phyloP scores from a whole-genome alignment of 2,329 filamentous ascomycete genomes.

The Apiospora malaysiana region DNA sequence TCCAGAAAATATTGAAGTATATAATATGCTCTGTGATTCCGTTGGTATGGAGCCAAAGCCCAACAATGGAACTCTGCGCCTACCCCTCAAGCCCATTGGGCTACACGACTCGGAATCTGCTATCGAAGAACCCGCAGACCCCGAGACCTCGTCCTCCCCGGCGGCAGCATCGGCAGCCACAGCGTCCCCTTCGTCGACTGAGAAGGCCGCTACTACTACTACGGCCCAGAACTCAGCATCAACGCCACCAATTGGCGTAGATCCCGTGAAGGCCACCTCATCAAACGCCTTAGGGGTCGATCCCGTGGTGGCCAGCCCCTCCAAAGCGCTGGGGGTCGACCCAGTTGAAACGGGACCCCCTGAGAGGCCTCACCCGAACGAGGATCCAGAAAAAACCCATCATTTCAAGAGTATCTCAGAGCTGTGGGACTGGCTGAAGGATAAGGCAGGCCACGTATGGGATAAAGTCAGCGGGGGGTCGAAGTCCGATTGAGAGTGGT shows the following conservation, averaged over 20 bases:
- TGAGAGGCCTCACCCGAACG: conserved; percentile 1
- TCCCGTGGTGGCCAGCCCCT: neutral
- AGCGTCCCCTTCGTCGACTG: neutral
- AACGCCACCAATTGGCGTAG: conserved; percentile 4
- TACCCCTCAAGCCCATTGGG: conserved; percentile 70
- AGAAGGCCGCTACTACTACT: neutral
- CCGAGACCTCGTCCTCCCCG: conserved; percentile 41
- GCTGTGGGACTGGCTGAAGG: conserved; percentile 20
- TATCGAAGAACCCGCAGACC: conserved; percentile 60
- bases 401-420: conserved; percentile 17
- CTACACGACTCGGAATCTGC: conserved; percentile 54
- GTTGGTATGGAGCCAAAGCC: conserved; percentile 73
- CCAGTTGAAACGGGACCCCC: conserved; percentile 14
- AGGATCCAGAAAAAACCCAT: neutral
- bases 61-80: conserved; percentile 86
- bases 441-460: conserved; percentile 4
- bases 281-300: neutral
- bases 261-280: neutral
- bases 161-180: neutral
- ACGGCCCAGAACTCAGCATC: neutral
- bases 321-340: conserved; percentile 10
- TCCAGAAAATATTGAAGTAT: conserved; percentile 89
- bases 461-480: conserved; percentile 3
- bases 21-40: conserved; percentile 93
- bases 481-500: neutral